Percentiles rank a stretch among this genome's conserved stretches.
phyloP scores from a whole-genome alignment of 306 rosid species.

The Spatholobus suberectus region DNA sequence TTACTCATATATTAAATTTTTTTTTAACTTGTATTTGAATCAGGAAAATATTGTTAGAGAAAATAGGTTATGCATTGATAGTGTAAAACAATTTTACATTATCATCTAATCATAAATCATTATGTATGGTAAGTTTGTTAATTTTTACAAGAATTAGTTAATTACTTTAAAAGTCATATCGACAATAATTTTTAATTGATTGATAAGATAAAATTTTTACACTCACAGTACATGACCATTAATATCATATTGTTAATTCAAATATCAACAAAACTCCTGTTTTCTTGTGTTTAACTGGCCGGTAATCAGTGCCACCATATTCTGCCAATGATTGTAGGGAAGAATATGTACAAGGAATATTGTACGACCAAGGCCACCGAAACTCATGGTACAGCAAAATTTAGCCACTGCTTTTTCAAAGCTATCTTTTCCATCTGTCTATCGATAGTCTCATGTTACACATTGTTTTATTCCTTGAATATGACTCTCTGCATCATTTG shows the following conservation, averaged over 20 bases:
- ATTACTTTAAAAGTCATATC: too few species aligned
- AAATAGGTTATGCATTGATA: too few species aligned
- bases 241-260: neutral
- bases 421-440: neutral
- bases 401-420: slow-evolving; percentile 32
- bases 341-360: slow-evolving; percentile 19
- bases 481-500: neutral
- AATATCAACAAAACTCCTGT: neutral
- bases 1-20: too few species aligned
- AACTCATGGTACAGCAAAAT: neutral
- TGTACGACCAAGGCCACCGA: neutral
- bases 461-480: neutral
- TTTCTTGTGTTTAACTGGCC: neutral
- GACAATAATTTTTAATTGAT: too few species aligned
- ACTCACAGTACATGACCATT: too few species aligned
- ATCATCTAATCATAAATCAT: too few species aligned
- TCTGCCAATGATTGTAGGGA: slow-evolving; percentile 19
- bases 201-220: too few species aligned
- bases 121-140: too few species aligned
- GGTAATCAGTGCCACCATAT: neutral
- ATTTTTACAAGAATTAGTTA: too few species aligned
- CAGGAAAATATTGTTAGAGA: too few species aligned
- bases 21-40: too few species aligned
- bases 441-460: slow-evolving; percentile 20
- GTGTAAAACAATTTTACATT: too few species aligned